phyloP scores from a whole-genome alignment of 345 rosid genomes.

The Boechera stricta region DNA sequence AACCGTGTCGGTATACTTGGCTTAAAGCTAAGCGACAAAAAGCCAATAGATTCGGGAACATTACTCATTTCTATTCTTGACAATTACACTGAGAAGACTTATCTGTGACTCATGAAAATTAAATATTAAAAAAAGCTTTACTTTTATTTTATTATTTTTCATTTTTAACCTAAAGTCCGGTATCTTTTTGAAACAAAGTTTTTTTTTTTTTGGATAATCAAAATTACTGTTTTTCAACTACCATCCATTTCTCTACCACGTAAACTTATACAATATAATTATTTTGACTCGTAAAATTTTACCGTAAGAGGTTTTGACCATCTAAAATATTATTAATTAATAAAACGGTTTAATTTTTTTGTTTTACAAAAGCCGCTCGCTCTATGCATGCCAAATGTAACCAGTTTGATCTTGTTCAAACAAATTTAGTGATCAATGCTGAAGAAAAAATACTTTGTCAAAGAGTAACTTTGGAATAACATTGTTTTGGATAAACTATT shows the following conservation, averaged over 20 bases:
- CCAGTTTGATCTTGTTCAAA: background rate
- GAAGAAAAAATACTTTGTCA: background rate
- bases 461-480: background rate
- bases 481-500: background rate
- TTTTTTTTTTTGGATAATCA: constrained; percentile 13
- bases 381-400: background rate
- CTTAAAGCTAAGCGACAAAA: constrained; percentile 40
- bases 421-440: background rate
- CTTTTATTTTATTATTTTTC: constrained; percentile 28
- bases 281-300: background rate
- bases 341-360: background rate
- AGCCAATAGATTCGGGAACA: constrained; percentile 38
- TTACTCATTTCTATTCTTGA: constrained; percentile 40
- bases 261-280: background rate
- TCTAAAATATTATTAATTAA: background rate
- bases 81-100: constrained; percentile 33
- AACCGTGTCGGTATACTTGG: constrained; percentile 45
- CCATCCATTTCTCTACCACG: background rate
- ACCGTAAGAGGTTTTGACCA: background rate
- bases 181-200: constrained; percentile 22
- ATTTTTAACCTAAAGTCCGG: constrained; percentile 30
- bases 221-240: background rate
- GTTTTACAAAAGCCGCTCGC: background rate
- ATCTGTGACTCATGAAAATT: constrained; percentile 7
- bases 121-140: background rate